These are phyloP conservation scores for Venturia nashicola DNA, from an alignment of 2,329 filamentous ascomycete species.

Conservation along the genomic window DNA sequence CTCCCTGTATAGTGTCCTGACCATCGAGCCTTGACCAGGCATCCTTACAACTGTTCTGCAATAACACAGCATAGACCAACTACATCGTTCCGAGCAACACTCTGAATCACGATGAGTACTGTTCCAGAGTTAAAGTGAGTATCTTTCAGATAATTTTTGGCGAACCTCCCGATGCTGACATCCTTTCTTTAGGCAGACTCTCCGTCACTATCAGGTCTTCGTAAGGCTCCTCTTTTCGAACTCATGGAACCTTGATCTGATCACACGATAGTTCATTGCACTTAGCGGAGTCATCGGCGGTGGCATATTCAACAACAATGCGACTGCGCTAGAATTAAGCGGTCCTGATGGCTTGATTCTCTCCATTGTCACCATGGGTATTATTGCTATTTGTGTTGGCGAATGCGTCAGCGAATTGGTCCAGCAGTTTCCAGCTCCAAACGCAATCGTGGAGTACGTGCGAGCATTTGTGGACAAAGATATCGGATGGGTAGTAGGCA, in stretches of 20 bases:
- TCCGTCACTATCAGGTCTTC: neutral
- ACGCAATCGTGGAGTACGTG: neutral
- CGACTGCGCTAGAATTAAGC: neutral
- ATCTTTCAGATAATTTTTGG: neutral
- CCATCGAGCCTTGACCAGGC: neutral
- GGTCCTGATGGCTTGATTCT: neutral
- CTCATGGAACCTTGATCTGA: neutral
- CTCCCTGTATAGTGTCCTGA: neutral
- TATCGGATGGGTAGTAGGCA: neutral
- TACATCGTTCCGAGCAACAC: neutral
- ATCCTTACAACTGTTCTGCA: neutral
- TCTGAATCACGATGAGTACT: neutral
- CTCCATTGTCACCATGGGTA: neutral
- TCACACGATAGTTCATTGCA: neutral
- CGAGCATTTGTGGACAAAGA: conserved; percentile 4
- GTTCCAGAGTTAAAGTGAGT: neutral
- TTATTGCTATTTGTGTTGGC: conserved; percentile 2
- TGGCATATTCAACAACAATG: conserved; percentile 3
- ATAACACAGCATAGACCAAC: neutral
- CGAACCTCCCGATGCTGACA: neutral
- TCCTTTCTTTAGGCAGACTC: neutral
- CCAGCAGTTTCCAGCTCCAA: neutral
- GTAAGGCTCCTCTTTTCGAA: neutral
- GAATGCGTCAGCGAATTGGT: conserved; percentile 5
- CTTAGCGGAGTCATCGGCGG: conserved; percentile 4